Evolutionary conservation across 768 basidiomycete genomes (phyloP).

Genomic region (Porpolomopsis calyptriformis): DNA sequence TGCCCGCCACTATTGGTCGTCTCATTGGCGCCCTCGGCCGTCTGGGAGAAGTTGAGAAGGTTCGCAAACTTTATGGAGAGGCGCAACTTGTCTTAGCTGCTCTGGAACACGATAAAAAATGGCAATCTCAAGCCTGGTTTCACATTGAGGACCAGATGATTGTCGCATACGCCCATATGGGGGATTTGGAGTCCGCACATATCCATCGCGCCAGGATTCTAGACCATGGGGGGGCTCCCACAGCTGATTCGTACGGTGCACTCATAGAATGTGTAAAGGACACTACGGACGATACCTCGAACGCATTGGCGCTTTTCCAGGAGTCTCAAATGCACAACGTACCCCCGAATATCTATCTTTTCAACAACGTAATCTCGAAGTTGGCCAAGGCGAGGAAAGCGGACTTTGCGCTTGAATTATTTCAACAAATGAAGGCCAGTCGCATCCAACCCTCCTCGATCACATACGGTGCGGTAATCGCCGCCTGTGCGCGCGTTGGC

Average conservation of each 20-base stretch:
- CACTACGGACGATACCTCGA: constrained; percentile 89
- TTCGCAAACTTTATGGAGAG: constrained; percentile 53
- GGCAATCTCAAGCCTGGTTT: constrained; percentile 59
- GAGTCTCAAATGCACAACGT: constrained; percentile 67
- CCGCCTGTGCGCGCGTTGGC: constrained; percentile 88
- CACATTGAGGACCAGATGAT: constrained; percentile 83
- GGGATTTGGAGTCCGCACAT: constrained; percentile 71
- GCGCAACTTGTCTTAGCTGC: constrained; percentile 52
- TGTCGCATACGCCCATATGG: constrained; percentile 71
- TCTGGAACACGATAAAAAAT: constrained; percentile 31
- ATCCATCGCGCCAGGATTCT: constrained; percentile 71
- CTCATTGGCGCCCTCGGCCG: constrained; percentile 67
- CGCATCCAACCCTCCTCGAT: constrained; percentile 66
- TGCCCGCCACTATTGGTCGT: constrained; percentile 40
- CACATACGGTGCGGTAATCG: constrained; percentile 90
- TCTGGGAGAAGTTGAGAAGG: constrained; percentile 44
- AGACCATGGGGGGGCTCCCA: constrained; percentile 65
- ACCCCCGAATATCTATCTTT: constrained; percentile 75
- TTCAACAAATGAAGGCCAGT: constrained; percentile 71
- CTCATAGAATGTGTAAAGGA: constrained; percentile 82
- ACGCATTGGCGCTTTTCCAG: constrained; percentile 74
- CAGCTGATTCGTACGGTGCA: constrained; percentile 85
- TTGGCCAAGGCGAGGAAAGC: constrained; percentile 91
- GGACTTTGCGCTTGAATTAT: constrained; percentile 77
- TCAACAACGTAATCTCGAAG: constrained; percentile 96